phyloP scores from a whole-genome alignment of 1,284 basidiomycete species.

The Agaricales sp. region DNA sequence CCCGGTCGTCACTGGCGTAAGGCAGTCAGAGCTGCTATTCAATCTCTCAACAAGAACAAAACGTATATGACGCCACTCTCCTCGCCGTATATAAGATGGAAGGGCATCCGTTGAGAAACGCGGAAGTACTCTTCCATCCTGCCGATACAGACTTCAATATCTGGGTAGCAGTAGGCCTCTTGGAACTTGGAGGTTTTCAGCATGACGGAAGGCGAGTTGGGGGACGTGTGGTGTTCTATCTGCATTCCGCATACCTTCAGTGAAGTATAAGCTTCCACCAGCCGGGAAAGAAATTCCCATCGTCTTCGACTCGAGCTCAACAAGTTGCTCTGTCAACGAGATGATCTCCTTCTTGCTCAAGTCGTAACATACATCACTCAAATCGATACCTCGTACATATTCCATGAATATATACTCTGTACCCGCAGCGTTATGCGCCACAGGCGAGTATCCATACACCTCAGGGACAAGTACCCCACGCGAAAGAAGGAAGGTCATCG shows the following conservation, averaged over 20 bases:
- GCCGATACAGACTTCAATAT: not conserved
- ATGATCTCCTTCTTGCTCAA: constrained; percentile 29
- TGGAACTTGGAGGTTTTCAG: not conserved
- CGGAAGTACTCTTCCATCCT: not conserved
- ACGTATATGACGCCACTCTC: not conserved
- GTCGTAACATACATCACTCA: constrained; percentile 33
- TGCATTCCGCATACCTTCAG: constrained; percentile 27
- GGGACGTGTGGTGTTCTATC: too few relatives aligned
- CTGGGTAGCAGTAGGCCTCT: not conserved
- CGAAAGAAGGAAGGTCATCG: too few relatives aligned
- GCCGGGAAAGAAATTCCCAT: constrained; percentile 41
- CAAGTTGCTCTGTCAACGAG: constrained; percentile 33
- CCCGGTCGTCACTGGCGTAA: not conserved
- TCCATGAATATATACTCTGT: constrained; percentile 48
- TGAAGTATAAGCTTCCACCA: constrained; percentile 41
- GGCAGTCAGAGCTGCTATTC: not conserved
- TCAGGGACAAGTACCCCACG: too few relatives aligned
- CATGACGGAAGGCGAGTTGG: too few relatives aligned
- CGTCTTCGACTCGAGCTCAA: constrained; percentile 34
- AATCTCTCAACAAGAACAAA: not conserved
- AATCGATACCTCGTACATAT: constrained; percentile 29
- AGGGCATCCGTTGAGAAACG: not conserved
- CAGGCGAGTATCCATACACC: too few relatives aligned
- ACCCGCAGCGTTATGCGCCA: constrained; percentile 33
- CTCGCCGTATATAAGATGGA: not conserved